A percentile compares a stretch with the other conserved stretches of the same genome.
Evolutionary conservation across 352 stramenopile species (phyloP).

Genomic region (Phytophthora tentaculata): DNA sequence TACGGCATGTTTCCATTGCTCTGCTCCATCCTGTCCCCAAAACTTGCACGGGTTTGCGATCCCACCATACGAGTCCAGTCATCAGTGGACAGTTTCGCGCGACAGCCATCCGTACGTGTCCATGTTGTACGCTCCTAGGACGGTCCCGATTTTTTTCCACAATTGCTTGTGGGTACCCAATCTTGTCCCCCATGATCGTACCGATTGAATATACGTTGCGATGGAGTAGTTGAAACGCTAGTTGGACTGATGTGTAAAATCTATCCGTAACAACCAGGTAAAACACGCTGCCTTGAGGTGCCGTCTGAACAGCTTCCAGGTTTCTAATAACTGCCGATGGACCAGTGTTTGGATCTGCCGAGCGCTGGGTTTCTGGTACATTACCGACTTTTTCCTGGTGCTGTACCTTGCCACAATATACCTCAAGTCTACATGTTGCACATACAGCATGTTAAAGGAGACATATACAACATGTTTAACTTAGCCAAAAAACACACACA

Average conservation of each 20-base stretch:
- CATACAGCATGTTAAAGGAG: not conserved
- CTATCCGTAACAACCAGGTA: constrained; percentile 3
- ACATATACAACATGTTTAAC: constrained; percentile 24
- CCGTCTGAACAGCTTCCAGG: not conserved
- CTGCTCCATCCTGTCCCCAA: constrained; percentile 1
- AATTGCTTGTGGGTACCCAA: constrained; percentile 1
- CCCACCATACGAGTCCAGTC: constrained; percentile 4
- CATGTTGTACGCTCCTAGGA: not conserved
- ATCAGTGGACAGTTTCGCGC: not conserved
- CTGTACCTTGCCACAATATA: constrained; percentile 12
- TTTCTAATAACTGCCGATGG: constrained; percentile 3
- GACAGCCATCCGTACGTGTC: not conserved
- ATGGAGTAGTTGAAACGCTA: constrained; percentile 7
- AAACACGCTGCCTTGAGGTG: not conserved
- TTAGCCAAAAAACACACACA: too few species aligned
- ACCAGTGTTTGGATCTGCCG: constrained; percentile 4
- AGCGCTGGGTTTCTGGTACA: not conserved
- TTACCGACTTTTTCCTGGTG: not conserved
- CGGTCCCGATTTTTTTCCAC: constrained; percentile 9
- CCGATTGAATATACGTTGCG: constrained; percentile 14
- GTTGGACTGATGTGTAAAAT: constrained; percentile 14
- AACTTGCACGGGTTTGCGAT: constrained; percentile 15
- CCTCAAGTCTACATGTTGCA: constrained; percentile 17
- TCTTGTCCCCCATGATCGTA: not conserved
- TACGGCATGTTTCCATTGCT: constrained; percentile 8